A percentile compares a stretch with the other conserved stretches of the same genome.
Evolutionary conservation across 768 basidiomycete genomes (phyloP).

Genomic region (Termitomyces sp.): DNA sequence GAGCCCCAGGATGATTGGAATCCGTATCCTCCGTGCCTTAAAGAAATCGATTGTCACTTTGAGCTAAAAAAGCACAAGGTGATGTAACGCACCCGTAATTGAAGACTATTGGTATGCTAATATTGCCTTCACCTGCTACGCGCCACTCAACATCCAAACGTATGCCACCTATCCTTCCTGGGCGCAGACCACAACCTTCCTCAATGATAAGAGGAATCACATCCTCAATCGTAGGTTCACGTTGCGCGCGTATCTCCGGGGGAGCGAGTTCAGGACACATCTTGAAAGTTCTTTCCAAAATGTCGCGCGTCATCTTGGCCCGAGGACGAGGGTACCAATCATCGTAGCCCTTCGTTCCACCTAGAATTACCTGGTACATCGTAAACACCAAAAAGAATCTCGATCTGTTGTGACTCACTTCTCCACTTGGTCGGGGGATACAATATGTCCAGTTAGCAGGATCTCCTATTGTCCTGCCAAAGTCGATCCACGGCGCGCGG

Average conservation of each 20-base stretch:
- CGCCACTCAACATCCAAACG: slow-evolving; percentile 48
- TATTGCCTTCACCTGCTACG: slow-evolving; percentile 16
- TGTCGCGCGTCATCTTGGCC: slow-evolving; percentile 54
- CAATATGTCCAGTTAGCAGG: slow-evolving; percentile 51
- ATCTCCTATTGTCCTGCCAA: slow-evolving; percentile 43
- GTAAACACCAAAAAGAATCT: neutral
- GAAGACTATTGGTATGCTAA: slow-evolving; percentile 43
- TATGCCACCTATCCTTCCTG: slow-evolving; percentile 63
- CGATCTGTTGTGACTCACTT: slow-evolving; percentile 25
- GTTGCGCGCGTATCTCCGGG: slow-evolving; percentile 40
- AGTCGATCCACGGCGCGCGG: slow-evolving; percentile 60
- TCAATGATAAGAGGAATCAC: slow-evolving; percentile 41
- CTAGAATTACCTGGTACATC: slow-evolving; percentile 42
- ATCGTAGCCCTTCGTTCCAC: slow-evolving; percentile 50
- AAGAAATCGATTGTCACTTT: neutral
- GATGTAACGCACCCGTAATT: slow-evolving; percentile 56
- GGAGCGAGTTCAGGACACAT: slow-evolving; percentile 55
- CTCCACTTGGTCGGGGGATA: slow-evolving; percentile 57
- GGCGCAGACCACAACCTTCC: slow-evolving; percentile 59
- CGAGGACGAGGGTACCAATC: slow-evolving; percentile 73
- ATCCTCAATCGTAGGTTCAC: slow-evolving; percentile 45
- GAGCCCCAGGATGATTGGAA: slow-evolving; percentile 67
- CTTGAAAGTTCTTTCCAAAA: slow-evolving; percentile 45
- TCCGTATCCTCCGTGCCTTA: slow-evolving; percentile 60
- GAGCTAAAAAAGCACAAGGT: neutral